Conservation (phyloP, 1,284 basidiomycete genomes). For the Cryptococcus sp. region DNA sequence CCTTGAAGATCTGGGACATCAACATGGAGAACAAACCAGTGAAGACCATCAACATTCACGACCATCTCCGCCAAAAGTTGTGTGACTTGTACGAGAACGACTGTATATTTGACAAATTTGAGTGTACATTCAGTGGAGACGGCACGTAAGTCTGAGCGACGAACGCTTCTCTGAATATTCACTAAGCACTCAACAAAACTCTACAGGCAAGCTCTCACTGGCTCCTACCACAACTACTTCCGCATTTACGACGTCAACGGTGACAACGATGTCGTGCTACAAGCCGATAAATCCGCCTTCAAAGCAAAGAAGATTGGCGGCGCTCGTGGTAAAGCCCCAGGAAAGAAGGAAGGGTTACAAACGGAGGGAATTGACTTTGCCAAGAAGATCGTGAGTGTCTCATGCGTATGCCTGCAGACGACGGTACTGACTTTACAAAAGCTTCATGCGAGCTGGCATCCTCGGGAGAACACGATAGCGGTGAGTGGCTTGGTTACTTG, state of each 20-base stretch:
- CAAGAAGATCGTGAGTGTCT: slow-evolving; percentile 82
- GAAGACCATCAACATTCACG: slow-evolving; percentile 98
- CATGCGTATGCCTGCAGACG: not conserved
- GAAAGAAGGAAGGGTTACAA: slow-evolving; percentile 78
- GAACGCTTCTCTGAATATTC: not conserved
- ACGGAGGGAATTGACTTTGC: slow-evolving; percentile 93
- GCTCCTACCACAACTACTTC: slow-evolving; percentile 99
- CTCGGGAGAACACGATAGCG: slow-evolving; percentile 94
- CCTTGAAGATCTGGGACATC: slow-evolving; percentile 99
- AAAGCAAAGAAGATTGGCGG: slow-evolving; percentile 97
- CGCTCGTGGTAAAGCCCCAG: slow-evolving; percentile 74
- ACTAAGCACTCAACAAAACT: not conserved
- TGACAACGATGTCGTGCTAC: slow-evolving; percentile 85
- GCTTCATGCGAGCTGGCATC: slow-evolving; percentile 95
- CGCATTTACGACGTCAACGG: slow-evolving; percentile 97
- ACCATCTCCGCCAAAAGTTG: slow-evolving; percentile 93
- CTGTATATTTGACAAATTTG: slow-evolving; percentile 99
- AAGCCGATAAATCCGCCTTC: slow-evolving; percentile 99
- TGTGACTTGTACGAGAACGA: slow-evolving; percentile 99
- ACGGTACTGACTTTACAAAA: slow-evolving; percentile 18
- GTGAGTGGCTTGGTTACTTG: slow-evolving; percentile 57
- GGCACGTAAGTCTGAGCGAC: slow-evolving; percentile 70
- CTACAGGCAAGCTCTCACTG: slow-evolving; percentile 84
- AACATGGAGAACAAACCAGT: slow-evolving; percentile 98
- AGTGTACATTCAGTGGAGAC: slow-evolving; percentile 93